Conservation (phyloP, 2,329 filamentous ascomycete genomes). For the Penicillium palitans region DNA sequence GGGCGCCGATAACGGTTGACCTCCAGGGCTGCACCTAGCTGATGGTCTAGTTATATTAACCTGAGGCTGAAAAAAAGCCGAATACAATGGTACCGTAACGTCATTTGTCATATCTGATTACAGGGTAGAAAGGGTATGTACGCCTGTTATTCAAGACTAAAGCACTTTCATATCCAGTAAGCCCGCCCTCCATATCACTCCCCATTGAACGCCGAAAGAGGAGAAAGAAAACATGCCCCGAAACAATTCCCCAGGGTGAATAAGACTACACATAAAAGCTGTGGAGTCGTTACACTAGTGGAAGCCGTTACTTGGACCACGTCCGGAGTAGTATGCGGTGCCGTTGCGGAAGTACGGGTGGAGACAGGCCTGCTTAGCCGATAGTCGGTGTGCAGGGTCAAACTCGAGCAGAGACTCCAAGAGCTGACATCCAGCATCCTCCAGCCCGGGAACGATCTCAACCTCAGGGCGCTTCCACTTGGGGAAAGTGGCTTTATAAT, state of each 20-base stretch:
- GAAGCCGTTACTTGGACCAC: conserved; percentile 39
- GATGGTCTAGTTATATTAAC: too few relatives aligned
- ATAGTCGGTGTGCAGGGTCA: conserved; percentile 82
- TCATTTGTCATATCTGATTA: background rate
- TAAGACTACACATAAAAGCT: conserved; percentile 21
- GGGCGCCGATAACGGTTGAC: background rate
- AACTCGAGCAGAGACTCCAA: conserved; percentile 75
- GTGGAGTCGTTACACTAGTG: conserved; percentile 33
- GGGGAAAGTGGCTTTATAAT: conserved; percentile 89
- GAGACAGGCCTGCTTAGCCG: conserved; percentile 80
- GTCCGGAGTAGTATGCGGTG: conserved; percentile 51
- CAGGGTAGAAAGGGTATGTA: conserved; percentile 29
- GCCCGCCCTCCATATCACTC: conserved; percentile 33
- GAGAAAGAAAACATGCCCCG: conserved; percentile 22
- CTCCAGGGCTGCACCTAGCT: background rate
- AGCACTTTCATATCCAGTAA: conserved; percentile 34
- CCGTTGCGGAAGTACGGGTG: conserved; percentile 75
- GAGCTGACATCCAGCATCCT: conserved; percentile 56
- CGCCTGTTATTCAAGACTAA: conserved; percentile 29
- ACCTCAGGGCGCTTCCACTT: conserved; percentile 78
- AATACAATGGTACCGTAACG: conserved; percentile 4
- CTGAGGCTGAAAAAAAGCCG: conserved; percentile 7
- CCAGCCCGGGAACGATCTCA: conserved; percentile 69
- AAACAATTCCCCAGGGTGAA: conserved; percentile 10
- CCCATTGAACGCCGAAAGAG: conserved; percentile 36